Percentiles rank a stretch among this genome's conserved stretches.
Evolutionary conservation across 805 yeast genomes (phyloP).

Genomic region (Debaryomyces maramus): DNA sequence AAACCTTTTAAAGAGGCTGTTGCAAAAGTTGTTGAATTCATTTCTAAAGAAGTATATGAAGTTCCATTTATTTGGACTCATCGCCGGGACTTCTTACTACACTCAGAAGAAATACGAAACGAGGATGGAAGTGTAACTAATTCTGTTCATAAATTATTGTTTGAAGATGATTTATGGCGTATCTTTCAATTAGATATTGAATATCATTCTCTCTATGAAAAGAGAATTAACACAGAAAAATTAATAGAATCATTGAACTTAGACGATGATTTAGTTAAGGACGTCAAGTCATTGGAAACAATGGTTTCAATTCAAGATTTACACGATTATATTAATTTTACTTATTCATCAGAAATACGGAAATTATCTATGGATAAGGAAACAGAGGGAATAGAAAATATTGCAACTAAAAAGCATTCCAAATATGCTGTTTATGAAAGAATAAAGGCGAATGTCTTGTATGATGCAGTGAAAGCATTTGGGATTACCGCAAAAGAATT

Average conservation of each 20-base stretch:
- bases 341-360: constrained; percentile 59
- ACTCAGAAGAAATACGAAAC: constrained; percentile 47
- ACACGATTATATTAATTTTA: constrained; percentile 77
- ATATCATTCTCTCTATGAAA: constrained; percentile 79
- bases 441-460: constrained; percentile 62
- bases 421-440: constrained; percentile 65
- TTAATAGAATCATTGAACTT: constrained; percentile 54
- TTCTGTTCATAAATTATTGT: constrained; percentile 52
- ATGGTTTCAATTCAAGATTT: constrained; percentile 85
- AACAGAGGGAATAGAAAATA: constrained; percentile 30
- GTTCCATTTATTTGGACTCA: constrained; percentile 96
- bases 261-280: constrained; percentile 58
- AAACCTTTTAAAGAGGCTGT: constrained; percentile 69
- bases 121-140: constrained; percentile 37
- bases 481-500: constrained; percentile 80
- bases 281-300: constrained; percentile 54
- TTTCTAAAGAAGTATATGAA: constrained; percentile 77
- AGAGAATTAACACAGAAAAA: constrained; percentile 61
- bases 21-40: constrained; percentile 64
- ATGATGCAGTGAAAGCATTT: constrained; percentile 63
- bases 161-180: constrained; percentile 90
- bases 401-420: constrained; percentile 50
- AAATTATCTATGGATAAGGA: constrained; percentile 39
- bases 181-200: constrained; percentile 84
- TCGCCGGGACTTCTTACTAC: constrained; percentile 82